Evolutionary conservation across 2,329 filamentous ascomycete genomes (phyloP).

Genomic region (Amylocarpus encephaloides): DNA sequence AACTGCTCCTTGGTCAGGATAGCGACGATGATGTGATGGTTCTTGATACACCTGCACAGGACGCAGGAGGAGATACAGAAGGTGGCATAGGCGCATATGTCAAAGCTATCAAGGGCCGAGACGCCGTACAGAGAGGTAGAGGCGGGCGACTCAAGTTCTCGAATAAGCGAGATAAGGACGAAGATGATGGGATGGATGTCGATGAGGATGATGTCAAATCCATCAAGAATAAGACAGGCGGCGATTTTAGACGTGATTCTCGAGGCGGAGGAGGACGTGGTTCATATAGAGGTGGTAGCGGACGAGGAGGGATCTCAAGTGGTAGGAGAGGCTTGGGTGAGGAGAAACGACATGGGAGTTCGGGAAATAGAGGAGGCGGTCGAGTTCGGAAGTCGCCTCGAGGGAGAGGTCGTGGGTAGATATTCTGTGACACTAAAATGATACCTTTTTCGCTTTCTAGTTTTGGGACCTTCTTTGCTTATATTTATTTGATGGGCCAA

Average conservation of each 20-base stretch:
- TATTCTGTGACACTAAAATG: background rate
- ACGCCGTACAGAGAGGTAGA: conserved; percentile 57
- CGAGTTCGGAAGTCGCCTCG: conserved; percentile 30
- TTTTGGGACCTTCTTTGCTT: too few species aligned
- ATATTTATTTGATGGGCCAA: too few species aligned
- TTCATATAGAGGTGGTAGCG: conserved; percentile 36
- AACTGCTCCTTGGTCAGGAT: conserved; percentile 64
- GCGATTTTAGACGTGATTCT: conserved; percentile 31
- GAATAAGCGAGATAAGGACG: conserved; percentile 53
- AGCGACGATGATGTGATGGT: conserved; percentile 54
- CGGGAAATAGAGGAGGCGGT: conserved; percentile 18
- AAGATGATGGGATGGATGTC: conserved; percentile 45
- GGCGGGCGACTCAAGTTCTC: conserved; percentile 67
- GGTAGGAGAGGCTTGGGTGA: conserved; percentile 45
- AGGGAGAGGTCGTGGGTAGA: conserved; percentile 21
- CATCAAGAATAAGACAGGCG: conserved; percentile 43
- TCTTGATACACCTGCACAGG: conserved; percentile 48
- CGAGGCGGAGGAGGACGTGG: conserved; percentile 31
- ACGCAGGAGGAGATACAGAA: conserved; percentile 35
- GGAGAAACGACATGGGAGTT: conserved; percentile 25
- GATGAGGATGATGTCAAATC: conserved; percentile 43
- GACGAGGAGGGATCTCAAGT: conserved; percentile 41
- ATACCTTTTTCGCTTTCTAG: background rate
- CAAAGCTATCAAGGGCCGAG: conserved; percentile 60
- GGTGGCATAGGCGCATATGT: conserved; percentile 64